These are phyloP conservation scores for Lanzia echinophila DNA, from an alignment of 2,329 filamentous ascomycete species.

Conservation along the genomic window DNA sequence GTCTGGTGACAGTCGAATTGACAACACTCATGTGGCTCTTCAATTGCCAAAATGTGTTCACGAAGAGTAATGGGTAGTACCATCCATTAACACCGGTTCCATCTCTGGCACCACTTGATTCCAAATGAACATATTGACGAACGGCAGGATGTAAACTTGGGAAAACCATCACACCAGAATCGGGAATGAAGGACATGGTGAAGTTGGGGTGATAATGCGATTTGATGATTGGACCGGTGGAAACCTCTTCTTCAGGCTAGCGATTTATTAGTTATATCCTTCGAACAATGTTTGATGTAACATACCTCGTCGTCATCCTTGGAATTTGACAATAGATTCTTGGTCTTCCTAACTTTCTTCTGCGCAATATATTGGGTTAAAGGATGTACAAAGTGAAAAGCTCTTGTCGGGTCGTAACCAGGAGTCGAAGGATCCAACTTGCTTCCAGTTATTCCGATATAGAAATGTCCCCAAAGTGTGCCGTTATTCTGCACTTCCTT, in stretches of 20 bases:
- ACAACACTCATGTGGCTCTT: constrained; percentile 83
- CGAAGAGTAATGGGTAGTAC: constrained; percentile 86
- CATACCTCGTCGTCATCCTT: constrained; percentile 43
- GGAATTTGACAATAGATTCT: constrained; percentile 64
- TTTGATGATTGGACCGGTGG: constrained; percentile 61
- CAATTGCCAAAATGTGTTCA: constrained; percentile 97
- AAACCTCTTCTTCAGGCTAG: constrained; percentile 42
- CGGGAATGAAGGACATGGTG: constrained; percentile 79
- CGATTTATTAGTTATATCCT: constrained; percentile 36
- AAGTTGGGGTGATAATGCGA: constrained; percentile 96
- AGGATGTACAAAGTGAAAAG: constrained; percentile 78
- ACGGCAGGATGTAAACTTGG: constrained; percentile 63
- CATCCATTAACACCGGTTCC: constrained; percentile 79
- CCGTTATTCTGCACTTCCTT: constrained; percentile 80
- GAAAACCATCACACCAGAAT: constrained; percentile 64
- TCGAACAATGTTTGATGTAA: constrained; percentile 22
- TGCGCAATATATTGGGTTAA: constrained; percentile 85
- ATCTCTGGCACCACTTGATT: constrained; percentile 75
- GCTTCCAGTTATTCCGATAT: constrained; percentile 69
- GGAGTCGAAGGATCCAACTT: constrained; percentile 67
- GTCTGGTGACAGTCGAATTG: constrained; percentile 77
- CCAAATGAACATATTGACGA: constrained; percentile 71
- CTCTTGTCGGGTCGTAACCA: constrained; percentile 66
- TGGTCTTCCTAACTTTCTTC: constrained; percentile 83
- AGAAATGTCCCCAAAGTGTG: constrained; percentile 93